These are phyloP conservation scores for Reticulascus tulasneorum DNA, from an alignment of 2,329 filamentous ascomycete species.

Conservation along the genomic window DNA sequence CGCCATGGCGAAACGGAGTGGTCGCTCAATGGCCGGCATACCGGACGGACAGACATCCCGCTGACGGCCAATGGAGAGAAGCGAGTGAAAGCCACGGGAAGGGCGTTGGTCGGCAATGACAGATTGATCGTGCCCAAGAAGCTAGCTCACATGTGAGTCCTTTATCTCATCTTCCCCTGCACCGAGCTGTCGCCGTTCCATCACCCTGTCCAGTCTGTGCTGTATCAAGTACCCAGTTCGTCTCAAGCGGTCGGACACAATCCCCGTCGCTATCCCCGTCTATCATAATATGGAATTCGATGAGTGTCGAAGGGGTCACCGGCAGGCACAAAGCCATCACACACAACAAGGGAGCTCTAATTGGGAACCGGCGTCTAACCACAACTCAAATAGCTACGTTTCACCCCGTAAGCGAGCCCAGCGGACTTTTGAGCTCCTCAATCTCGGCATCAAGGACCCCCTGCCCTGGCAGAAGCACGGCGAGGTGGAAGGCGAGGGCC, in stretches of 20 bases:
- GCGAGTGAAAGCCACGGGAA: constrained; percentile 70
- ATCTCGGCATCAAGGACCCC: constrained; percentile 63
- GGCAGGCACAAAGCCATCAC: no score
- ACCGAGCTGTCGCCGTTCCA: no score
- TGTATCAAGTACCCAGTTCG: no score
- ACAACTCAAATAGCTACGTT: constrained; percentile 76
- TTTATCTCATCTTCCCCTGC: not conserved
- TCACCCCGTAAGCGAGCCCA: constrained; percentile 83
- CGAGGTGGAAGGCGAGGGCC: constrained; percentile 22
- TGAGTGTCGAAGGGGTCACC: no score
- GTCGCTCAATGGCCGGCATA: constrained; percentile 84
- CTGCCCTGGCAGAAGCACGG: constrained; percentile 66
- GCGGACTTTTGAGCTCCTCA: constrained; percentile 83
- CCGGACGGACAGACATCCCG: constrained; percentile 79
- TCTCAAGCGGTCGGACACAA: no score
- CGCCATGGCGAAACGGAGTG: constrained; percentile 95
- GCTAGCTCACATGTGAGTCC: constrained; percentile 72
- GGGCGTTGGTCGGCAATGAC: constrained; percentile 78
- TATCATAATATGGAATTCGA: no score
- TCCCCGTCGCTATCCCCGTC: no score
- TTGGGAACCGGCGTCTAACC: no score
- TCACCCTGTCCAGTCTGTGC: no score
- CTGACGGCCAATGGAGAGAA: constrained; percentile 79
- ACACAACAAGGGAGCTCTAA: no score
- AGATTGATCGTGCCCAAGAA: constrained; percentile 79